Percentiles rank a stretch among this genome's conserved stretches.
Evolutionary conservation across 345 rosid species (phyloP).

Genomic region (Rhodomyrtus tomentosa): DNA sequence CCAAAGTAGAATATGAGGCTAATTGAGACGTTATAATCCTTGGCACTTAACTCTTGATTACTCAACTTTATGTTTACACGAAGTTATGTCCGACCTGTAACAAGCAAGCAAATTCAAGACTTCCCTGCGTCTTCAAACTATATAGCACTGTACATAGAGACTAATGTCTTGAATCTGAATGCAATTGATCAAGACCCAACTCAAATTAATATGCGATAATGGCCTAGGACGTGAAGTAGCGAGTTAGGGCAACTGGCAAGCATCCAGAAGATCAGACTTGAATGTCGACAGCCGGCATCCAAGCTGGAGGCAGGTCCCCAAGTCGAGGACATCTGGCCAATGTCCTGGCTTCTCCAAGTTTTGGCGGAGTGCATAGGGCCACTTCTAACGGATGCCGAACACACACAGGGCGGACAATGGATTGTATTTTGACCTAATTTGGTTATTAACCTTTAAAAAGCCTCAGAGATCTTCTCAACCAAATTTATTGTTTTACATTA

Average conservation of each 20-base stretch:
- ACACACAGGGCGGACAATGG: background rate
- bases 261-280: background rate
- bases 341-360: background rate
- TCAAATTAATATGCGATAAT: background rate
- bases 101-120: background rate
- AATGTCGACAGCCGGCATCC: background rate
- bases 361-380: background rate
- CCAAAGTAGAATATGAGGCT: background rate
- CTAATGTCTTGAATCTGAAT: background rate
- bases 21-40: background rate
- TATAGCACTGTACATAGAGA: background rate
- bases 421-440: background rate
- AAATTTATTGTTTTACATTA: too few relatives aligned
- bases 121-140: background rate
- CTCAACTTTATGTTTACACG: background rate
- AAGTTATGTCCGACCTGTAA: background rate
- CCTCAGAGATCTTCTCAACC: too few relatives aligned
- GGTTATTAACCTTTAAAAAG: background rate
- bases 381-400: background rate
- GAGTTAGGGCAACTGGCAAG: background rate
- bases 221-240: background rate
- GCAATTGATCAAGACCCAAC: background rate
- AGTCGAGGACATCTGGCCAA: background rate
- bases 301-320: background rate
- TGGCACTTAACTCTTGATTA: background rate